Evolutionary conservation across 768 basidiomycete genomes (phyloP).

Genomic region (Tulasnella sp.): DNA sequence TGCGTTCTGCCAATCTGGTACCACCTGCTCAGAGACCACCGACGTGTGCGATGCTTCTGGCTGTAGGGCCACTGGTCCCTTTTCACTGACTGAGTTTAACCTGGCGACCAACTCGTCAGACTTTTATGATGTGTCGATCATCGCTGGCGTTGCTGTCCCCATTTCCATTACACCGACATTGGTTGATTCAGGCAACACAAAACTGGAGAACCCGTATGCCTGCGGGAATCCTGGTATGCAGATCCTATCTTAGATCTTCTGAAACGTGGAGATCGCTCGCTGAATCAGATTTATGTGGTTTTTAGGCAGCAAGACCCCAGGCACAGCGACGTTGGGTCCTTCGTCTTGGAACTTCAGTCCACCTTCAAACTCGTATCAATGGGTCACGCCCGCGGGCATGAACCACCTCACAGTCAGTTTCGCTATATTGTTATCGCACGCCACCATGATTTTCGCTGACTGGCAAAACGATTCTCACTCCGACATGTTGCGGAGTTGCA

Average conservation of each 20-base stretch:
- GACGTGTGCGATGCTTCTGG: constrained; percentile 10
- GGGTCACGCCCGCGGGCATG: neutral
- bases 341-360: neutral
- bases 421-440: too few relatives aligned
- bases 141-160: constrained; percentile 12
- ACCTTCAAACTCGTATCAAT: constrained; percentile 7
- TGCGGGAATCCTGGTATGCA: constrained; percentile 8
- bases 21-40: neutral
- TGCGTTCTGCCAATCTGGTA: constrained; percentile 9
- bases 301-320: neutral
- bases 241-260: neutral
- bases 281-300: too few relatives aligned
- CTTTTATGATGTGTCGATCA: constrained; percentile 18
- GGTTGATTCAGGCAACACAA: neutral
- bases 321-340: neutral
- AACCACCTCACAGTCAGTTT: neutral
- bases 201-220: constrained; percentile 1
- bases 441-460: too few relatives aligned
- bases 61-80: constrained; percentile 2
- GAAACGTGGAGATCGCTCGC: too few relatives aligned
- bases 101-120: neutral
- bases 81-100: constrained; percentile 4
- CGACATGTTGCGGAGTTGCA: neutral
- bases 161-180: constrained; percentile 10
- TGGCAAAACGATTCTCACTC: too few relatives aligned